Evolutionary conservation across 192 early-diverging fungal genomes (phyloP), one percentile per base, ranked within the genome.

Genomic region (Coemansia sp.): DNA sequence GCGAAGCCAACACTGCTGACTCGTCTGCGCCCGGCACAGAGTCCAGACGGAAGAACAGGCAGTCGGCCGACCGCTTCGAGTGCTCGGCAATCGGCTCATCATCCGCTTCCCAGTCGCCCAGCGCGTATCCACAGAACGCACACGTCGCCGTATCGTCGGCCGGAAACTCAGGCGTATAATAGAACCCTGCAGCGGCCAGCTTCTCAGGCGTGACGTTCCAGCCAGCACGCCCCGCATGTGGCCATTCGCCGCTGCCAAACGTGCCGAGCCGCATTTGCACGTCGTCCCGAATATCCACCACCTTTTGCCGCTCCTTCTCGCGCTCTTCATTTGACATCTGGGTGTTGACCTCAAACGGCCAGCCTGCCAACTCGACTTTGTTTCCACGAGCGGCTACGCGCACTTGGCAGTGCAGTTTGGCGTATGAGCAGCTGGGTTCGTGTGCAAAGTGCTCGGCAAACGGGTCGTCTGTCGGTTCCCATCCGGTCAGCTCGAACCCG

Each of bases 71-170:
- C 12, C 75, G 64, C 49, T 52, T 59, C 31, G 60, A 59, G 48
- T 82, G 81, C 59, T 82, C 81, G 9, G 65, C 52, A 25, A 63
- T 65, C 1, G 81, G 81, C 52, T 82, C 75, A 28, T 82, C 81
- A 15, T 78, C 75, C 2, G 72, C 68, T 55, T 82, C 81, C 81
- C 81, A 82, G 19, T 71, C 72, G 34, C 60, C 81, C 63, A 82
- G 61, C 49, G 75, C 67, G 53, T 78, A 78, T 2, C 75, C 72
- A 53, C 81, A 82, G 25, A 75, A 77, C 22, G 60, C 59, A 57
- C 81, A 82, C 2, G 81, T 71, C 6, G 81, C 68, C 0, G 81
- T 77, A 14, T 82, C 81, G 50, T 73, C 71, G 19, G 66, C 69
- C 0, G 65, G 57, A 57, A 60, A 66, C 53, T 74, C 75, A 15